Base-by-base conservation (phyloP, 345 rosid genomes). In the Anastatica hierochuntica region DNA sequence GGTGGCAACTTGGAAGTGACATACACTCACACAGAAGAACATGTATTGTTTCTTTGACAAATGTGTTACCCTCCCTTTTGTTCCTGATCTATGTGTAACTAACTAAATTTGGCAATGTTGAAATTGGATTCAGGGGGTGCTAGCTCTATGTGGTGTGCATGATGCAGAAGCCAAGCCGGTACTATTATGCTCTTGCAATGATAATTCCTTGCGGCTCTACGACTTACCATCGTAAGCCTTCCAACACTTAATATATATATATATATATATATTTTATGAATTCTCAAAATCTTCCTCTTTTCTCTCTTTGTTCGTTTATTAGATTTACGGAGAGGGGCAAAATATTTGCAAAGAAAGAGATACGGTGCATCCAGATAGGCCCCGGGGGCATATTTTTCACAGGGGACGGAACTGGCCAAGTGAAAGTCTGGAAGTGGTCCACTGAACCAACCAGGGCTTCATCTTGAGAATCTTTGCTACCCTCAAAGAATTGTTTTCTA, bases 1-100 rank as follows among this genome's bases (percentile, higher is more conserved):
- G 80, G 82, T 75, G 97, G 99, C 60, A 79, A 71, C 63, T 72
- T 94, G 78, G 94, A 94, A 85, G 97, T 81, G n/a, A 82, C 95
- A 16, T 85, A 76, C 72, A 83, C 94, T 44, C 99, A 94, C 73
- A 76, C 59, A 4, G 99, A 94, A 63, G 97, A 94, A 23, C 77
- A 83, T 54, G 99, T 88, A 83, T 15, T 77, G 66, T 14, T 56
- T n/a, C n/a, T n/a, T n/a, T n/a, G n/a, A n/a, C n/a, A n/a, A n/a
- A n/a, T n/a, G n/a, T n/a, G n/a, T n/a, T n/a, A n/a, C n/a, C n/a
- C n/a, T n/a, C n/a, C n/a, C n/a, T n/a, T n/a, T n/a, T n/a, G n/a
- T n/a, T n/a, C n/a, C n/a, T n/a, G n/a, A n/a, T n/a, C n/a, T 52
- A 16, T 20, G 20, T 30, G 43, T 30, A 15, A n/a, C n/a, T n/a